Evolutionary conservation across 768 basidiomycete genomes (phyloP).

Genomic region (Phylloporus sp.): DNA sequence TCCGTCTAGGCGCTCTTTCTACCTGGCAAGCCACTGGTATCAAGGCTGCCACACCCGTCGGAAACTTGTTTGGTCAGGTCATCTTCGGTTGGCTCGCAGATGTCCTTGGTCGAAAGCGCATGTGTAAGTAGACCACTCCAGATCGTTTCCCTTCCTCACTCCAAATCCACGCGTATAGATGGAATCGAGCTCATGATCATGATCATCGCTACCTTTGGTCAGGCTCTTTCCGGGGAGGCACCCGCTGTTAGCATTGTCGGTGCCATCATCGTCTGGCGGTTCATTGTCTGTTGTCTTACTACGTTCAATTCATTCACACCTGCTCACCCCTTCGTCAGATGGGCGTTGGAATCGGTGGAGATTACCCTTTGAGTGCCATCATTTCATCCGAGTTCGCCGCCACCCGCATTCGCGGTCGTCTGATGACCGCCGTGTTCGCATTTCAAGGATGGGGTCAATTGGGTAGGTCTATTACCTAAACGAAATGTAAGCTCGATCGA

Average conservation of each 20-base stretch:
- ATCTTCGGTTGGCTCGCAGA: constrained; percentile 82
- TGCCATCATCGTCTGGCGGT: constrained; percentile 78
- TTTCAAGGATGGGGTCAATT: constrained; percentile 87
- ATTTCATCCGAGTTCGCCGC: constrained; percentile 89
- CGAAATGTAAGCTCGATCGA: neutral
- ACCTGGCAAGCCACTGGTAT: constrained; percentile 68
- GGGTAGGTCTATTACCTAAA: constrained; percentile 35
- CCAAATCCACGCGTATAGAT: constrained; percentile 25
- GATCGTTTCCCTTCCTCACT: neutral
- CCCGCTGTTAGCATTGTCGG: constrained; percentile 69
- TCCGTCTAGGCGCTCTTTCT: constrained; percentile 26
- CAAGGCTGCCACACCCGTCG: constrained; percentile 73
- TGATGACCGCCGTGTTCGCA: constrained; percentile 89
- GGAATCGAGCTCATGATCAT: constrained; percentile 69
- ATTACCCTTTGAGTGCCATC: constrained; percentile 81
- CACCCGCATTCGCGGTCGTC: constrained; percentile 68
- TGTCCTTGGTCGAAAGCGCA: constrained; percentile 67
- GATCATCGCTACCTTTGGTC: constrained; percentile 72
- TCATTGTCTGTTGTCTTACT: constrained; percentile 42
- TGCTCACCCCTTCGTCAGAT: constrained; percentile 34
- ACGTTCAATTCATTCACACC: neutral
- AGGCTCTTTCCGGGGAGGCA: constrained; percentile 66
- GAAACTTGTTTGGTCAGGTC: constrained; percentile 70
- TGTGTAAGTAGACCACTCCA: constrained; percentile 51
- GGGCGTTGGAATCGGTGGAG: constrained; percentile 84